Conservation (phyloP, 371 early-diverging fungal genomes). For the Sporodiniella umbellata region DNA sequence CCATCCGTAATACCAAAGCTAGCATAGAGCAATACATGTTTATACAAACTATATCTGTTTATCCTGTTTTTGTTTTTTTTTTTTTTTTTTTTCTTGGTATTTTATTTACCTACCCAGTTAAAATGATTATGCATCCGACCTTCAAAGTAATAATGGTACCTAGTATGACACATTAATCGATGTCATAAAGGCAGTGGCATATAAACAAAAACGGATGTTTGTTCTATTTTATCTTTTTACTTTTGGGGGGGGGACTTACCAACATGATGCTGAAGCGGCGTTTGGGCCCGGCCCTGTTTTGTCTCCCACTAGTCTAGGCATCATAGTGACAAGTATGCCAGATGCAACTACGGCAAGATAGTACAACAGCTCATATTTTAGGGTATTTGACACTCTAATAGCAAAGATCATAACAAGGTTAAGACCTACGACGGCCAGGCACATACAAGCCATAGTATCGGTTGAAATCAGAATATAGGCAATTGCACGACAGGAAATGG, state of each 20-base stretch:
- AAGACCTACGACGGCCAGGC: slow-evolving; percentile 33
- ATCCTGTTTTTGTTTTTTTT: slow-evolving; percentile 1
- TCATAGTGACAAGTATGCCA: slow-evolving; percentile 10
- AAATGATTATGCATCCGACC: slow-evolving; percentile 16
- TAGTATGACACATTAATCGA: slow-evolving; percentile 3
- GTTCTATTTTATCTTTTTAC: too few species aligned
- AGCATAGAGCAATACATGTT: background rate
- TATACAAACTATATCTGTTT: too few species aligned
- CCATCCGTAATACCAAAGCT: slow-evolving; percentile 41
- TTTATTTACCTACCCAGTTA: slow-evolving; percentile 30
- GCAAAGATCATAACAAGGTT: slow-evolving; percentile 35
- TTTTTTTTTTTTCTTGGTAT: background rate
- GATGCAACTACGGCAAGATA: slow-evolving; percentile 10
- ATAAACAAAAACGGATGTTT: too few species aligned
- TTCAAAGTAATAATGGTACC: slow-evolving; percentile 32
- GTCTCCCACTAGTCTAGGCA: slow-evolving; percentile 11
- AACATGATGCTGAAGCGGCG: slow-evolving; percentile 7
- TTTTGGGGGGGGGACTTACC: too few species aligned
- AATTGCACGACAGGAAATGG: slow-evolving; percentile 12
- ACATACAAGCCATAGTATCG: slow-evolving; percentile 29
- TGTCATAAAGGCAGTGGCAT: too few species aligned
- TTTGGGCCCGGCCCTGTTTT: background rate
- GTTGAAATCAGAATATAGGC: slow-evolving; percentile 18
- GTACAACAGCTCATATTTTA: slow-evolving; percentile 28
- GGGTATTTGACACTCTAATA: slow-evolving; percentile 16